A percentile compares a stretch with the other conserved stretches of the same genome.
Evolutionary conservation across 2,329 filamentous ascomycete genomes (phyloP).

Genomic region (Aureobasidium subglaciale): DNA sequence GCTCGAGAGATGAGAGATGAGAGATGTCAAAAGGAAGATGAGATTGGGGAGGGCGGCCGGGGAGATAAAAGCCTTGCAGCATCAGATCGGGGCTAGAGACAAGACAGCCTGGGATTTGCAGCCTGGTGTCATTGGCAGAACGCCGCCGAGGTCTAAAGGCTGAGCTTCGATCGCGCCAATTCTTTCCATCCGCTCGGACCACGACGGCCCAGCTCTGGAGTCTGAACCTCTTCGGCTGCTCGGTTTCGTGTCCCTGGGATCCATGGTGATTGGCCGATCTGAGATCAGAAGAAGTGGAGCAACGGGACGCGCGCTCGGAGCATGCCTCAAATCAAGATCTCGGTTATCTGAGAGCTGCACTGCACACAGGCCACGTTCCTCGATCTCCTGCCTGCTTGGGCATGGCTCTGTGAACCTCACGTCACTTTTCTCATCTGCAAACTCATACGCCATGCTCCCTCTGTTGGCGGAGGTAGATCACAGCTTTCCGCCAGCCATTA

Average conservation of each 20-base stretch:
- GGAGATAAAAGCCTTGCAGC: conserved; percentile 14
- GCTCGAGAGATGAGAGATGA: conserved; percentile 11
- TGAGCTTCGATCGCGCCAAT: conserved; percentile 13
- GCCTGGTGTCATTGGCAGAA: conserved; percentile 16
- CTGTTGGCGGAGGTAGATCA: not conserved
- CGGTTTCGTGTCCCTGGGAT: conserved; percentile 6
- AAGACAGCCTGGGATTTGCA: conserved; percentile 14
- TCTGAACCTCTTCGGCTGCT: conserved; percentile 2
- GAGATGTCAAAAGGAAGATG: not conserved
- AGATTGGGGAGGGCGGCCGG: conserved; percentile 3
- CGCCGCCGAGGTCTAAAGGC: conserved; percentile 12
- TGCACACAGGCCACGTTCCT: conserved; percentile 5
- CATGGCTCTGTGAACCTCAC: conserved; percentile 6
- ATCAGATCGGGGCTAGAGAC: conserved; percentile 14
- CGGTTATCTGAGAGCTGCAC: conserved; percentile 12
- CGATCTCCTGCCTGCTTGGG: conserved; percentile 14
- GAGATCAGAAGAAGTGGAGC: not conserved
- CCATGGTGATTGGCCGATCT: conserved; percentile 9
- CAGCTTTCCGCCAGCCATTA: not conserved
- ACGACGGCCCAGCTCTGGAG: not conserved
- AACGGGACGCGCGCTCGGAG: conserved; percentile 12
- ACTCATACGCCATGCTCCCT: not conserved
- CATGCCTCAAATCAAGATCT: conserved; percentile 10
- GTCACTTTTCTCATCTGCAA: not conserved
- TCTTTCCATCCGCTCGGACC: conserved; percentile 5